Base-by-base conservation (phyloP, 2,329 filamentous ascomycete genomes). In the Hymenoscyphus infarciens region DNA sequence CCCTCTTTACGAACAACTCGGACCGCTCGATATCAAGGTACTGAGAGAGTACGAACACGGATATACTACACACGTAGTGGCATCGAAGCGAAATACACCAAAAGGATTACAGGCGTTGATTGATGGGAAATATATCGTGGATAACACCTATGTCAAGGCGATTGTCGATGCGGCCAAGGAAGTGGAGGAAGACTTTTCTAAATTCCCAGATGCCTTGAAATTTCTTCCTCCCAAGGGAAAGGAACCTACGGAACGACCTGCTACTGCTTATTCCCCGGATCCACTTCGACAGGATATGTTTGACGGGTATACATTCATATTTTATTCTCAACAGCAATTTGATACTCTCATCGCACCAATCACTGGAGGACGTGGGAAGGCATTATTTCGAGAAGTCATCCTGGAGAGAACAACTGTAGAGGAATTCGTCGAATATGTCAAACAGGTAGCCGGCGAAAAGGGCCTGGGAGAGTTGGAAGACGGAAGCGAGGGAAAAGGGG, bases 21-120 rank as follows among this genome's bases (percentile, higher is more conserved):
- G 96, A 73, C 84, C 88, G 54, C 81, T 96, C n/a, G 95, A 97
- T 73, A 88, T 98, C 75, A 98, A 97, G 75, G 87, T 92, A 15
- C 79, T 90, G 15, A 81, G 84, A 53, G 87, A 92, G 3, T 97
- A 92, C 74, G 78, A 90, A 27, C 78, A 82, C 29, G 82, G 79
- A 16, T 78, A 83, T 31, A 97, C 94, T 0, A 97, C 94, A 0
- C 93, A 98, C 75, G 89, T 96, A 11, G 87, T 98, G 38, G 87
- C 91, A 7, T 90, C 87, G 74, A 97, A 96, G 76, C 84, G 95
- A 56, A 99, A 98, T 74, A 94, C 92, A 0, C 84, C 93, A 0
- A 92, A 92, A 68, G 91, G 91, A 0, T 80, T 99, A 2, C 92
- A 96, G 72, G 94, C 91, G 1, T 80, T 99, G 10, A 87, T 97